phyloP scores from a whole-genome alignment of 2,329 filamentous ascomycete species.

The Cryphonectria parasitica region DNA sequence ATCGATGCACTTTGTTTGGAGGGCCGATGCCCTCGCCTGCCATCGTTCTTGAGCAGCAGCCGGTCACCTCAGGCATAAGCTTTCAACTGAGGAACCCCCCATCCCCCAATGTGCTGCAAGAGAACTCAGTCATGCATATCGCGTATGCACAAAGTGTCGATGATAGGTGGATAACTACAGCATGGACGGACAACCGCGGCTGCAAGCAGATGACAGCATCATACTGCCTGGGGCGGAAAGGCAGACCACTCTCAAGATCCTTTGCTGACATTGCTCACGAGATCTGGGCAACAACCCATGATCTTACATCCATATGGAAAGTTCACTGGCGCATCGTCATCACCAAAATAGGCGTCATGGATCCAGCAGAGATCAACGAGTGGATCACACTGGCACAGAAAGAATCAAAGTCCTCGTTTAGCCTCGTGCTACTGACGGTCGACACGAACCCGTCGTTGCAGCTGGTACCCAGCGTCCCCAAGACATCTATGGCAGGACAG shows the following conservation, averaged over 20 bases:
- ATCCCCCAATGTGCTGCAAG: constrained; percentile 73
- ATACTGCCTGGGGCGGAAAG: constrained; percentile 70
- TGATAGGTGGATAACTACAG: constrained; percentile 76
- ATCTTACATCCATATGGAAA: constrained; percentile 70
- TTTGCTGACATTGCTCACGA: constrained; percentile 71
- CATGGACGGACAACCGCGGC: constrained; percentile 80
- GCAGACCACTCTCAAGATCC: constrained; percentile 52
- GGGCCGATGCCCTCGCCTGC: constrained; percentile 67
- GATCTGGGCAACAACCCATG: constrained; percentile 77
- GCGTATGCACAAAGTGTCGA: constrained; percentile 78
- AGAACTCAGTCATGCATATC: constrained; percentile 80
- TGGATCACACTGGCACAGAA: constrained; percentile 59
- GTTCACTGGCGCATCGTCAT: constrained; percentile 80
- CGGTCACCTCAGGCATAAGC: constrained; percentile 71
- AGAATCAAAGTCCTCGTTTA: constrained; percentile 56
- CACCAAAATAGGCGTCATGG: constrained; percentile 71
- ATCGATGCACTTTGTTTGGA: constrained; percentile 67
- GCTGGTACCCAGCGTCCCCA: constrained; percentile 60
- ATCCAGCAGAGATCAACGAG: constrained; percentile 64
- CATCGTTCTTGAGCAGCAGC: constrained; percentile 72
- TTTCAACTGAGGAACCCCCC: constrained; percentile 73
- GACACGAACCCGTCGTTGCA: constrained; percentile 68
- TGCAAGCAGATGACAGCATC: constrained; percentile 73
- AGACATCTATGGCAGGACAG: constrained; percentile 49
- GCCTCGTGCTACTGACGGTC: constrained; percentile 64